Evolutionary conservation across 495 filamentous ascomycete species (phyloP).

Genomic region (Neurospora terricola): DNA sequence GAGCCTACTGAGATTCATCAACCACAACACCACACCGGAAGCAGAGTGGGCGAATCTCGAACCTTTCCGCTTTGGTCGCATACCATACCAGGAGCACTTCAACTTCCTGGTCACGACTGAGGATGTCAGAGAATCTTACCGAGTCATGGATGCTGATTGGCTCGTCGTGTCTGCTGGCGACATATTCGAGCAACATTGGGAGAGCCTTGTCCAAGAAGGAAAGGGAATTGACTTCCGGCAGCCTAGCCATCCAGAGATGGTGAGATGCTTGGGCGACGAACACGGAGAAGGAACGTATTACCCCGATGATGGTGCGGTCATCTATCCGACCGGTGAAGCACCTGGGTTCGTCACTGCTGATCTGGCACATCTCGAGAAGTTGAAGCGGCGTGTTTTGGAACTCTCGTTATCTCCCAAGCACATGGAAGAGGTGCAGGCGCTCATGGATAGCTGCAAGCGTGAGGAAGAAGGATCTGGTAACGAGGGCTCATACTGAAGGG

Average conservation of each 20-base stretch:
- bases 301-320: not conserved
- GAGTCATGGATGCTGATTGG: not conserved
- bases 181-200: not conserved
- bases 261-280: not conserved
- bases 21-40: not conserved
- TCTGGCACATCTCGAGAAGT: not conserved
- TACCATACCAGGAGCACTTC: not conserved
- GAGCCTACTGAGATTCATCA: not conserved
- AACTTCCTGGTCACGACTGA: not conserved
- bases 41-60: not conserved
- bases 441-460: not conserved
- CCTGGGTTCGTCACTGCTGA: not conserved
- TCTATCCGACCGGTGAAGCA: not conserved
- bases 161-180: not conserved
- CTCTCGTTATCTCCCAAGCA: not conserved
- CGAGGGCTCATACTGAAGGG: not conserved
- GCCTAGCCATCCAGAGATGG: not conserved
- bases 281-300: not conserved
- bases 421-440: not conserved
- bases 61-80: not conserved
- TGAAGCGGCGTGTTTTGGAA: not conserved
- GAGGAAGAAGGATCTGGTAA: not conserved
- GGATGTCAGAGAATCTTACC: not conserved
- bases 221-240: not conserved
- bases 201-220: not conserved